Evolutionary conservation across 345 rosid genomes (phyloP).

Genomic region (Populus ilicifolia): DNA sequence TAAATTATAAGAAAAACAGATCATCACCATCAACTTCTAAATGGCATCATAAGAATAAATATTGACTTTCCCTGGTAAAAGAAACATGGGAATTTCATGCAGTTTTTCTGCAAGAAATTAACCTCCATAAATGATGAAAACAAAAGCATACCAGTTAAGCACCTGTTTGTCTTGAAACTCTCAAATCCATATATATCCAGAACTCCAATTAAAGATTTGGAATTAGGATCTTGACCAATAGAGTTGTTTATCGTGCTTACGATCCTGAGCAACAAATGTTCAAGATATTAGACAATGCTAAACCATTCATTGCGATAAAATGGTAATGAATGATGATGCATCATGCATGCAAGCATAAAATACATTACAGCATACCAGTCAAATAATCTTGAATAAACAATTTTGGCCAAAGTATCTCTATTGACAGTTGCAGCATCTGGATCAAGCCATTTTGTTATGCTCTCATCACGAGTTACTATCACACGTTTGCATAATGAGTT

Average conservation of each 20-base stretch:
- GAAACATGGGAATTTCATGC: slow-evolving; percentile 21
- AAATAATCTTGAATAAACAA: slow-evolving; percentile 85
- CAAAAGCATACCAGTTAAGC: slow-evolving; percentile 59
- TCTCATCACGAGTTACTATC: slow-evolving; percentile 94
- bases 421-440: slow-evolving; percentile 74
- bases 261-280: slow-evolving; percentile 50
- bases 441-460: slow-evolving; percentile 89
- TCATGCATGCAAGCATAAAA: not conserved
- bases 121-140: slow-evolving; percentile 40
- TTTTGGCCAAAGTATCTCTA: slow-evolving; percentile 95
- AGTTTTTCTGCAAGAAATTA: slow-evolving; percentile 24
- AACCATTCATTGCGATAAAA: no score
- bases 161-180: slow-evolving; percentile 99
- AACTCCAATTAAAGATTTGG: slow-evolving; percentile 87
- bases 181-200: slow-evolving; percentile 99
- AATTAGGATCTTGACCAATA: slow-evolving; percentile 91
- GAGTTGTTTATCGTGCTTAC: slow-evolving; percentile 84
- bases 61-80: not conserved
- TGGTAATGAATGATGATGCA: no score
- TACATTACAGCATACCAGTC: slow-evolving; percentile 61
- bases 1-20: not conserved
- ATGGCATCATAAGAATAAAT: not conserved
- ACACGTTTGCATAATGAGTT: slow-evolving; percentile 97
- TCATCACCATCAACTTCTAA: not conserved
- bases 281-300: not conserved